These are phyloP conservation scores for Pulveroboletus sp. DNA, from an alignment of 768 basidiomycete species.

Conservation along the genomic window DNA sequence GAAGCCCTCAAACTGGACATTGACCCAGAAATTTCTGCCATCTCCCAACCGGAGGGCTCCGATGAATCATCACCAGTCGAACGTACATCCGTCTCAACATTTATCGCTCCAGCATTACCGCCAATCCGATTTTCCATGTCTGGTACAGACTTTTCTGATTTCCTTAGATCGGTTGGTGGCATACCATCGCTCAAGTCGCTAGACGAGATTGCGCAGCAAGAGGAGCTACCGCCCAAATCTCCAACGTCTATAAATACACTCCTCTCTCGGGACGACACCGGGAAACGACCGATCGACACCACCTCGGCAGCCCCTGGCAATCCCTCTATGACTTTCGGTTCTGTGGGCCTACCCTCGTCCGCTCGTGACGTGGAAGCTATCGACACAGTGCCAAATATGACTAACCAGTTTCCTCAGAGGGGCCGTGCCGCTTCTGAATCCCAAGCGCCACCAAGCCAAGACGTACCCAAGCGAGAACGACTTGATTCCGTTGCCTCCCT, in stretches of 20 bases:
- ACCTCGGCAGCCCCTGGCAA: neutral
- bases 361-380: constrained; percentile 3
- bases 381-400: constrained; percentile 14
- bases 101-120: constrained; percentile 82
- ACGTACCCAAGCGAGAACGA: constrained; percentile 16
- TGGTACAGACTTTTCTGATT: constrained; percentile 73
- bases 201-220: constrained; percentile 41
- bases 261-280: constrained; percentile 5
- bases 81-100: constrained; percentile 64
- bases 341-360: neutral
- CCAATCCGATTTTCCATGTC: constrained; percentile 90
- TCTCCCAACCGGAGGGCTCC: constrained; percentile 35
- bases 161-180: constrained; percentile 57
- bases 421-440: constrained; percentile 33
- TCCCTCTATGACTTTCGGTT: neutral
- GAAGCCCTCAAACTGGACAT: constrained; percentile 26
- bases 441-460: constrained; percentile 13
- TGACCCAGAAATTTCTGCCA: constrained; percentile 12
- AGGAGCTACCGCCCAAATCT: constrained; percentile 30
- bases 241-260: constrained; percentile 20
- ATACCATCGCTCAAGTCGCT: constrained; percentile 43
- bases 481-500: constrained; percentile 24
- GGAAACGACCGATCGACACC: neutral
- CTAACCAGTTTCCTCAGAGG: constrained; percentile 12
- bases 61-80: constrained; percentile 65